Percentiles rank a stretch among this genome's conserved stretches.
Evolutionary conservation across 176 grass and related monocot species (phyloP).

Genomic region (Oryza longistaminata): DNA sequence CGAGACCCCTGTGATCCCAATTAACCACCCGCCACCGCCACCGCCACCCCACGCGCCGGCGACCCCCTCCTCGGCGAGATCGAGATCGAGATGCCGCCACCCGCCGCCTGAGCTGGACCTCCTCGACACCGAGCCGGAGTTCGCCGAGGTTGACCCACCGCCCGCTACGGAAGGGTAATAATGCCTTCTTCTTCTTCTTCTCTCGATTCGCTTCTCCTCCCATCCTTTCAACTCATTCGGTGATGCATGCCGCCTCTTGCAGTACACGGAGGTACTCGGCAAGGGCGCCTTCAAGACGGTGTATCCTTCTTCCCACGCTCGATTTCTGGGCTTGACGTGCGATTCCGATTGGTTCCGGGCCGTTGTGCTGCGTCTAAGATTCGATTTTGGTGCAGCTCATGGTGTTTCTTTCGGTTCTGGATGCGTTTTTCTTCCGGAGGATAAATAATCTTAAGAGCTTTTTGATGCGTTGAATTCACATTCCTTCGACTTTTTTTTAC

Average conservation of each 20-base stretch:
- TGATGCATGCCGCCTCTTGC: constrained; percentile 27
- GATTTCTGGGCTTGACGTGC: background rate
- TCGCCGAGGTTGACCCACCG: constrained; percentile 74
- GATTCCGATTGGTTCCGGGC: background rate
- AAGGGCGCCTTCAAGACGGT: constrained; percentile 84
- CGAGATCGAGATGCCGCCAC: constrained; percentile 36
- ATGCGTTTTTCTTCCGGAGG: background rate
- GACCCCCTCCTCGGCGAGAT: background rate
- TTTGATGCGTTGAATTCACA: background rate
- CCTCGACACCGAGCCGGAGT: constrained; percentile 45
- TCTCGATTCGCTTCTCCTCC: background rate
- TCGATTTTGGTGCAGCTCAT: background rate
- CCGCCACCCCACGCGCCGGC: background rate
- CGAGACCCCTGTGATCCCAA: constrained; percentile 41
- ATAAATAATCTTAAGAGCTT: background rate
- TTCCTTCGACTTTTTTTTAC: background rate
- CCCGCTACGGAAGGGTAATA: constrained; percentile 77
- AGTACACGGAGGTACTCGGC: constrained; percentile 74
- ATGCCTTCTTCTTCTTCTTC: constrained; percentile 8
- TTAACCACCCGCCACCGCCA: background rate
- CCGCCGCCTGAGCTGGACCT: constrained; percentile 16
- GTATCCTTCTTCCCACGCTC: constrained; percentile 50
- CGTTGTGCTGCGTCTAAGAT: constrained; percentile 14
- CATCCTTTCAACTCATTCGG: background rate
- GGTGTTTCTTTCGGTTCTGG: background rate